A percentile compares a stretch with the other conserved stretches of the same genome.
Conservation (phyloP, 2,329 filamentous ascomycete species). For the Curvularia hawaiiensis region DNA sequence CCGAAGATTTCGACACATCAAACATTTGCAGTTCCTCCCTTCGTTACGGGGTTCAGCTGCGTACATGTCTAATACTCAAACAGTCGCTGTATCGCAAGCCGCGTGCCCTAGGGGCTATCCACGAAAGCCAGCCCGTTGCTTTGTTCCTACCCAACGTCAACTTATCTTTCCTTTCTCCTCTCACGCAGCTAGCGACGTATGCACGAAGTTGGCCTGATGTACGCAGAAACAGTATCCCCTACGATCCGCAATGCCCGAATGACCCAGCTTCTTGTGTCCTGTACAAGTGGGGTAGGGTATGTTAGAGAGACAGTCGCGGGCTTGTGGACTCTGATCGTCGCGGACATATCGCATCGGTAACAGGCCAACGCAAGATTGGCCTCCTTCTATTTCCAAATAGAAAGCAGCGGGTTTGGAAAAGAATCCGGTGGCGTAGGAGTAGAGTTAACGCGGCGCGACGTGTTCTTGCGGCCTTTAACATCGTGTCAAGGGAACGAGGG, state of each 20-base stretch:
- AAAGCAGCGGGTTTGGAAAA: neutral
- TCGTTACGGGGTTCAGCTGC: neutral
- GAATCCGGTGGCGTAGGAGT: neutral
- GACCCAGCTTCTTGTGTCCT: neutral
- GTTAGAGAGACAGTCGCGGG: neutral
- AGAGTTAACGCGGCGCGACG: neutral
- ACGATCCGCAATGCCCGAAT: neutral
- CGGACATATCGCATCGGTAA: neutral
- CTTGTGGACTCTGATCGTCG: neutral
- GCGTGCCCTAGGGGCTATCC: neutral
- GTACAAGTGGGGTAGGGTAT: neutral
- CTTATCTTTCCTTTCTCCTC: neutral
- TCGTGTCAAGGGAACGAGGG: neutral
- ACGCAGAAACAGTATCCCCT: neutral
- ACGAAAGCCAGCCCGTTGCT: neutral
- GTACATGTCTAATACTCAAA: neutral
- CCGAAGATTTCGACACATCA: neutral
- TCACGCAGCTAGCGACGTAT: slow-evolving; percentile 1
- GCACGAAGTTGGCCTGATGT: neutral
- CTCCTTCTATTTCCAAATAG: neutral
- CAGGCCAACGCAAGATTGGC: neutral
- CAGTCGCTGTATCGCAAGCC: neutral
- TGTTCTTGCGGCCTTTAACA: neutral
- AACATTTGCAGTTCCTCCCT: neutral
- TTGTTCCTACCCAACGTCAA: neutral